A percentile compares a stretch with the other conserved stretches of the same genome.
Evolutionary conservation across 2,329 filamentous ascomycete species (phyloP).

Genomic region (Claviceps sp.): DNA sequence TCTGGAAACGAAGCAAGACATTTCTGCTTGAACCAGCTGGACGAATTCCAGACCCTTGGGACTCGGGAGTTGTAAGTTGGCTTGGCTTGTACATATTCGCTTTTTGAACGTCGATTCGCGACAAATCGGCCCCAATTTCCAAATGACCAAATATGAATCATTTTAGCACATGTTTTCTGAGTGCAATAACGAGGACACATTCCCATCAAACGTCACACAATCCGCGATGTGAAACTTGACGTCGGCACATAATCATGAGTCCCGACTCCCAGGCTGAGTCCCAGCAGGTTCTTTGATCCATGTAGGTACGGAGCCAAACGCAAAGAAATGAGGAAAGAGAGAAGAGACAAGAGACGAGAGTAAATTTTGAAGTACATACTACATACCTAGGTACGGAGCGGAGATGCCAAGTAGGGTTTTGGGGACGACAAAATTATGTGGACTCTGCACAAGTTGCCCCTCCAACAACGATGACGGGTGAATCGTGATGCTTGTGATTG

Average conservation of each 20-base stretch:
- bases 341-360: background rate
- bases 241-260: too few species aligned
- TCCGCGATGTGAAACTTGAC: too few species aligned
- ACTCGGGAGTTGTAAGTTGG: background rate
- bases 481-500: background rate
- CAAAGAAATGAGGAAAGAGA: background rate
- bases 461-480: background rate
- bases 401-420: too few species aligned
- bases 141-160: background rate
- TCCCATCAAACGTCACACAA: background rate
- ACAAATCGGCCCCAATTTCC: background rate
- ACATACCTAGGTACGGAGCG: too few species aligned
- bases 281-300: too few species aligned
- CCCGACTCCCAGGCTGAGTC: too few species aligned
- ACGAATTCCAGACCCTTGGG: background rate
- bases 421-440: too few species aligned
- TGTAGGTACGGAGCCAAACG: too few species aligned
- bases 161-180: too few species aligned
- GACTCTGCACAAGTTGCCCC: background rate
- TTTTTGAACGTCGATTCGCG: background rate
- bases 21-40: background rate
- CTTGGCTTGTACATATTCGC: background rate
- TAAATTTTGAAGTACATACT: too few species aligned
- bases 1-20: background rate
- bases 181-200: background rate